These are phyloP conservation scores for Raphidocelis subcapitata DNA, from an alignment of 139 green algal genomes.

Conservation along the genomic window DNA sequence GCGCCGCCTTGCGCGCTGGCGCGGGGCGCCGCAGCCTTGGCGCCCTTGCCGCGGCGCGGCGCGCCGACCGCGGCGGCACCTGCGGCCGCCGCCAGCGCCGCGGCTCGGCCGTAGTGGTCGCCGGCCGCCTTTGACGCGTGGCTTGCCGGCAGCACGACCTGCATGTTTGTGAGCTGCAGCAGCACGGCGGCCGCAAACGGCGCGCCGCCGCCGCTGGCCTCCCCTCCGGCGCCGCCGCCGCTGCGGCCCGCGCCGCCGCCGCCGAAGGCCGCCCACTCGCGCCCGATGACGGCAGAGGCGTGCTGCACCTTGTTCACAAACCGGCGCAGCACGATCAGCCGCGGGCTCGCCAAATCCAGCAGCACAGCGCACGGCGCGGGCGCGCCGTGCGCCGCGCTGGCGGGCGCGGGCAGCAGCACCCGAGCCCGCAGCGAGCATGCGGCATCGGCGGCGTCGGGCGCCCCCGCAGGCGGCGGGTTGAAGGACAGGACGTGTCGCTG, in stretches of 20 bases:
- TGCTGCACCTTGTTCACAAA: conserved; percentile 27
- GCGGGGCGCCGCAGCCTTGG: too few relatives aligned
- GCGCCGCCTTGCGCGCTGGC: too few relatives aligned
- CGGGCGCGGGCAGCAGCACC: not conserved
- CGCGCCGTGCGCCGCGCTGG: not conserved
- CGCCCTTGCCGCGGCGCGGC: too few relatives aligned
- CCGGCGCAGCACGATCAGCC: conserved; percentile 9
- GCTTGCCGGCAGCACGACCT: not conserved
- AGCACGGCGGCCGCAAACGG: conserved; percentile 4
- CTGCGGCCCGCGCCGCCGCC: not conserved
- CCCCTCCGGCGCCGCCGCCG: not conserved
- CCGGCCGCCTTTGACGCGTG: too few relatives aligned
- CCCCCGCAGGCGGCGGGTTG: too few relatives aligned
- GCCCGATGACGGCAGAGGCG: not conserved
- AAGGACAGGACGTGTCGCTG: conserved; percentile 23
- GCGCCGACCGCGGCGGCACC: too few relatives aligned
- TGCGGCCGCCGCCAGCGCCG: too few relatives aligned
- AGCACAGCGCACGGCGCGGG: not conserved
- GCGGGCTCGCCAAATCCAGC: not conserved
- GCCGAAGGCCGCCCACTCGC: conserved; percentile 3
- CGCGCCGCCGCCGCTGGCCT: not conserved
- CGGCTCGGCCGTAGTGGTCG: too few relatives aligned
- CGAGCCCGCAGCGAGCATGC: not conserved
- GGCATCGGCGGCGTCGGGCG: too few relatives aligned
- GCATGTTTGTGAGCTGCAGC: not conserved